Conservation (phyloP, 2,329 filamentous ascomycete species). For the Scytalidium sp. region DNA sequence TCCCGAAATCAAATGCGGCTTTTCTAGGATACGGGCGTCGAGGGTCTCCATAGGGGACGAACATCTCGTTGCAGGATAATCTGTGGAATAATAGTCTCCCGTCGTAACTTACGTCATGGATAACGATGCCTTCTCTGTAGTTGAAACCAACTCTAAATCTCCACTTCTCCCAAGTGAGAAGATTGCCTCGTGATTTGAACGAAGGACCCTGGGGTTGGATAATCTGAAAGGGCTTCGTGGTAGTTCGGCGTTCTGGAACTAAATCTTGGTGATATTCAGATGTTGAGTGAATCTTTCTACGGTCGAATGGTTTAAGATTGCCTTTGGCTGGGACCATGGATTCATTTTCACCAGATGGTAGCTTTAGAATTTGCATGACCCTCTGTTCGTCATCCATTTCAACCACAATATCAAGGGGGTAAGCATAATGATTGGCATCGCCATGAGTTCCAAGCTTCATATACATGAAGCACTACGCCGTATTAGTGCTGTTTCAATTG, state of each 20-base stretch:
- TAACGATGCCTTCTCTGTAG: slow-evolving; percentile 55
- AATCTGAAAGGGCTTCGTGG: slow-evolving; percentile 59
- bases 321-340: slow-evolving; percentile 30
- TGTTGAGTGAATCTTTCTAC: slow-evolving; percentile 30
- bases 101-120: slow-evolving; percentile 61
- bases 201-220: slow-evolving; percentile 61
- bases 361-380: slow-evolving; percentile 43
- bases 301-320: slow-evolving; percentile 24
- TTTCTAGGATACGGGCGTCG: slow-evolving; percentile 62
- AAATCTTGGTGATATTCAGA: slow-evolving; percentile 32
- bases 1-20: slow-evolving; percentile 67
- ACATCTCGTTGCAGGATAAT: slow-evolving; percentile 58
- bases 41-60: slow-evolving; percentile 61
- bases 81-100: slow-evolving; percentile 57
- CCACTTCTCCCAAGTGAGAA: slow-evolving; percentile 54
- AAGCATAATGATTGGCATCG: slow-evolving; percentile 41
- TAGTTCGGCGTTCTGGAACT: slow-evolving; percentile 35
- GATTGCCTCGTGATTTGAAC: slow-evolving; percentile 43
- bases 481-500: no score
- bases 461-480: slow-evolving; percentile 33
- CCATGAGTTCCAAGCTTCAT: slow-evolving; percentile 23
- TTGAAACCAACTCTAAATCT: slow-evolving; percentile 61
- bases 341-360: slow-evolving; percentile 25
- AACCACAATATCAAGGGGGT: slow-evolving; percentile 39
- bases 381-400: slow-evolving; percentile 43